Evolutionary conservation across 1,284 basidiomycete genomes (phyloP), one percentile per base, ranked within the genome.

Genomic region (Sporisorium sorghi): DNA sequence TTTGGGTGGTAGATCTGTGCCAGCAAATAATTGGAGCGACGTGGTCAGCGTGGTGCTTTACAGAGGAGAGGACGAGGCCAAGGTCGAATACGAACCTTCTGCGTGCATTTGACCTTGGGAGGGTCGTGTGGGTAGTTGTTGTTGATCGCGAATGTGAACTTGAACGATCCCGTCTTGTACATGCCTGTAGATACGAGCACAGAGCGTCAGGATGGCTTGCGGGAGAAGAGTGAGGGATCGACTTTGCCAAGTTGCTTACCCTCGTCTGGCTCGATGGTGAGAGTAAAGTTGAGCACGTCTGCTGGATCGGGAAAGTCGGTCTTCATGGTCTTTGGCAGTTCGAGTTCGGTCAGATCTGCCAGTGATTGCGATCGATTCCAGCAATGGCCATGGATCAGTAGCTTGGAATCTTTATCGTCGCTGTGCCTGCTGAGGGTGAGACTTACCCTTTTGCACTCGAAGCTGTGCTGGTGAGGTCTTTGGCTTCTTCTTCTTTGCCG

Each of bases 51-150:
- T 3, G 17, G 24, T 7, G 17, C 46, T 32, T 2, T 30, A 24
- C 33, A 4, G 23, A 6, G 3, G 26, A 23, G 9, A 30, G 6
- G 10, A 19, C 44, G 11, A 14, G 23, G 2, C 6, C 5, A 21
- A 26, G 2, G 15, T 15, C n/a, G n/a, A n/a, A n/a, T 12, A 56
- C 90, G 59, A 80, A 95, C 95, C 82, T 91, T 97, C 85, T 95
- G 93, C 58, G 90, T 91, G 87, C 96, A 98, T 85, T 97, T 95
- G 86, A 99, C 97, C 86, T 97, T 99, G 79, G 97, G 97, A 61
- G 96, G 94, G 80, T 99, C 96, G 85, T 99, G 97, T 46, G 97
- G 97, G 86, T 99, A 99, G 86, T 97, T 98, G 85, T 90, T 91
- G 87, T 94, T 97, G 89, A 99, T 97, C 68, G 89, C 89, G 86